phyloP scores from a whole-genome alignment of 208 protist genomes.

The Phytomonas francai region DNA sequence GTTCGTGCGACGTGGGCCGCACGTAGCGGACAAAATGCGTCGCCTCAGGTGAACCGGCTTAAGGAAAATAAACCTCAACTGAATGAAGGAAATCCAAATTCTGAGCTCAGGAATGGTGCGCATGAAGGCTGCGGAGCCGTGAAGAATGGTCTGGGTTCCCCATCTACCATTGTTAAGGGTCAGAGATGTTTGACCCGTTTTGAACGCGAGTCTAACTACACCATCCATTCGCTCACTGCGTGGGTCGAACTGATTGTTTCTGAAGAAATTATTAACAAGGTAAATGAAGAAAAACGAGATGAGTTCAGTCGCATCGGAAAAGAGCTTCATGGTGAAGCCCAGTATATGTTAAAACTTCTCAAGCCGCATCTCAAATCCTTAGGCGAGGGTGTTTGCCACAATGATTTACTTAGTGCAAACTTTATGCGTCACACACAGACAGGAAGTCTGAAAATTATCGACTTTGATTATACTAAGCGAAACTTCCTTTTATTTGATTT shows the following conservation, averaged over 20 bases:
- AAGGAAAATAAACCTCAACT: not conserved
- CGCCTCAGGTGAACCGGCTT: not conserved
- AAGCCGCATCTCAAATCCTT: constrained; percentile 17
- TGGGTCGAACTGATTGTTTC: constrained; percentile 60
- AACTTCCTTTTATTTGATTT: constrained; percentile 87
- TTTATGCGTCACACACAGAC: constrained; percentile 63
- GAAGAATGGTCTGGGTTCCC: not conserved
- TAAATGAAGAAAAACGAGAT: constrained; percentile 39
- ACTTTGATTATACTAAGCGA: constrained; percentile 89
- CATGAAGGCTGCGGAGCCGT: not conserved
- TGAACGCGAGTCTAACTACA: constrained; percentile 71
- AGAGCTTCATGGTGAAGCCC: constrained; percentile 33
- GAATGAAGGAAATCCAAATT: not conserved
- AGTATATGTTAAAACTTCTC: constrained; percentile 36
- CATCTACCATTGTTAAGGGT: not conserved
- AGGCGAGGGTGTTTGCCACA: constrained; percentile 80
- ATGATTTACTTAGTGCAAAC: constrained; percentile 89
- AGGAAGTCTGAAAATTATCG: constrained; percentile 76
- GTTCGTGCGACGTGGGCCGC: constrained; percentile 64
- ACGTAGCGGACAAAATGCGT: constrained; percentile 11
- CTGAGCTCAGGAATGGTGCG: not conserved
- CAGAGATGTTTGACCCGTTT: constrained; percentile 24
- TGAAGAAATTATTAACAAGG: constrained; percentile 41
- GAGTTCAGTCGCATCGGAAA: constrained; percentile 25
- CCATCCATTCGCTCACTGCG: constrained; percentile 52